phyloP scores from a whole-genome alignment of 2,329 filamentous ascomycete species.

The Tolypocladium inflatum region DNA sequence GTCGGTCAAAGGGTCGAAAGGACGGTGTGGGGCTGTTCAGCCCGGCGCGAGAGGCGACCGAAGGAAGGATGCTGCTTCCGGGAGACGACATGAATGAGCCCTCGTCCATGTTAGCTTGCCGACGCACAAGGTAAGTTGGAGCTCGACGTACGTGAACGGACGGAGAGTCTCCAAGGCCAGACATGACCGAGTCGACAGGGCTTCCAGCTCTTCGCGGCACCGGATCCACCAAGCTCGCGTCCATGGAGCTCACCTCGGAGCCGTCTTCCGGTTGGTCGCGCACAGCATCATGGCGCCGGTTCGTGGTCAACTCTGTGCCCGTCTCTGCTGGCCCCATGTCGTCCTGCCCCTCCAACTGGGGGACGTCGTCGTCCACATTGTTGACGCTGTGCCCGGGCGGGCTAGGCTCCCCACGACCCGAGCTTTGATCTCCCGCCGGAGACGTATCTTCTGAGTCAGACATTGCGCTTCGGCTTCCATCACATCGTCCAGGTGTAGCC shows the following conservation, averaged over 20 bases:
- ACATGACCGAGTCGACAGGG: constrained; percentile 58
- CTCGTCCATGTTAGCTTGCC: constrained; percentile 27
- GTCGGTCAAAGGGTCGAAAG: constrained; percentile 85
- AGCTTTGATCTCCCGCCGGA: constrained; percentile 26
- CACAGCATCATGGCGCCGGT: constrained; percentile 35
- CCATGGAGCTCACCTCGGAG: constrained; percentile 44
- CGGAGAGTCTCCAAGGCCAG: constrained; percentile 73
- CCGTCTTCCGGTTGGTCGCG: constrained; percentile 31
- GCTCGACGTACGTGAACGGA: constrained; percentile 60
- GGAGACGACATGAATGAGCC: constrained; percentile 55
- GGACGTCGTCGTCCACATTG: constrained; percentile 9
- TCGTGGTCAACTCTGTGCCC: constrained; percentile 16
- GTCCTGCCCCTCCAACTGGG: constrained; percentile 7
- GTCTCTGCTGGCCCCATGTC: constrained; percentile 4
- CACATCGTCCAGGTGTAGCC: constrained; percentile 14
- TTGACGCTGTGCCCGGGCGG: background rate
- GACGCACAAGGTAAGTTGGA: background rate
- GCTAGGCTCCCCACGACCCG: constrained; percentile 32
- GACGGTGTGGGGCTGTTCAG: constrained; percentile 66
- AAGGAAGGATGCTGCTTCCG: constrained; percentile 65
- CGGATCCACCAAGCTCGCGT: constrained; percentile 35
- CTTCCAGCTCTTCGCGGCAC: constrained; percentile 51
- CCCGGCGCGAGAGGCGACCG: constrained; percentile 56
- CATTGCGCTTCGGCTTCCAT: constrained; percentile 36
- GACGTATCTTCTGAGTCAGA: constrained; percentile 36